phyloP scores from a whole-genome alignment of 345 rosid genomes.

The Jatropha curcas region DNA sequence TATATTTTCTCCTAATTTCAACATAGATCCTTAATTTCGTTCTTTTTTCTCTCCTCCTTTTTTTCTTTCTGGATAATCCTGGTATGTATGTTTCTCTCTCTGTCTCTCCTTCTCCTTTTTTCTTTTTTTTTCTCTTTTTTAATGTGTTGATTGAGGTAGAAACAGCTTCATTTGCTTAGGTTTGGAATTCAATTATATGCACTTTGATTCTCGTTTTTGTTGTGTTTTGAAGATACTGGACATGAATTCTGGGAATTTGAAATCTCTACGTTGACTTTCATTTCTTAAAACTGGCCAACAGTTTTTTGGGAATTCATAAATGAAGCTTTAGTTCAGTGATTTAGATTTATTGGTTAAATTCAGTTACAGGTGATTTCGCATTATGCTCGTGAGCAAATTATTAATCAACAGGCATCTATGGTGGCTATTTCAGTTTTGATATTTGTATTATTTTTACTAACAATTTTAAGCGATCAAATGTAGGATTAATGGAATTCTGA shows the following conservation, averaged over 20 bases:
- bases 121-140: background rate
- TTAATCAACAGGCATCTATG: no score
- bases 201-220: background rate
- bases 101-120: background rate
- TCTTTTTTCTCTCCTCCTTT: background rate
- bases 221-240: background rate
- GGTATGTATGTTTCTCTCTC: slow-evolving; percentile 24
- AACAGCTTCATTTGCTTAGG: background rate
- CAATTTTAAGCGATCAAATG: background rate
- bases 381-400: background rate
- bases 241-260: no score
- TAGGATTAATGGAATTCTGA: background rate
- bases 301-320: background rate
- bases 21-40: slow-evolving; percentile 3
- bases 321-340: background rate
- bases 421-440: background rate
- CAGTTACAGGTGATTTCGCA: background rate
- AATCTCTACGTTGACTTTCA: slow-evolving; percentile 4
- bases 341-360: background rate
- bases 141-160: background rate
- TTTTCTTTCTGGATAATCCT: slow-evolving; percentile 1
- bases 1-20: background rate
- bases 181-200: background rate
- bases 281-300: background rate
- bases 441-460: background rate